Conservation (phyloP, 192 early-diverging fungal genomes). For the Linnemannia schmuckeri region DNA sequence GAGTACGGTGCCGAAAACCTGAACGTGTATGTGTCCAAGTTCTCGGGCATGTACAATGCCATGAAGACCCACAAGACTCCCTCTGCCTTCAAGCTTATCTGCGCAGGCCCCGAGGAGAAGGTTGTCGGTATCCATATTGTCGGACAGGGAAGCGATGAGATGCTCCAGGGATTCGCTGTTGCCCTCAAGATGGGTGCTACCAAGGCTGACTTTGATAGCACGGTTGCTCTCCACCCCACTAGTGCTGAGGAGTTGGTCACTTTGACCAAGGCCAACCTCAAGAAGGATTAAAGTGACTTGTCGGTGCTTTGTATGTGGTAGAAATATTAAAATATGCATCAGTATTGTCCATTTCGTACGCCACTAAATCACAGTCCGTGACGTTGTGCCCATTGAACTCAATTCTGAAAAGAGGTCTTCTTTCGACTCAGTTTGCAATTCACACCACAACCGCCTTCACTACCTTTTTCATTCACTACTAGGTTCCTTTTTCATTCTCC, state of each 20-base stretch:
- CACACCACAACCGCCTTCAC: background rate
- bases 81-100: conserved; percentile 94
- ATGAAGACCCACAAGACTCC: conserved; percentile 90
- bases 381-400: background rate
- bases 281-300: conserved; percentile 20
- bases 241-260: conserved; percentile 96
- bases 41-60: conserved; percentile 93
- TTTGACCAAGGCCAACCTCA: conserved; percentile 55
- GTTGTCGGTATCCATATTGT: conserved; percentile 97
- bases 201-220: conserved; percentile 95
- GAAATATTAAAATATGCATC: background rate
- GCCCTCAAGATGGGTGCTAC: conserved; percentile 99
- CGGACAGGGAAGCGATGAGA: conserved; percentile 90
- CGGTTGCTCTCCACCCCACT: conserved; percentile 98
- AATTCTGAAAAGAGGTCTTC: background rate
- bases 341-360: background rate
- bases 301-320: background rate
- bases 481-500: background rate
- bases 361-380: background rate
- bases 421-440: background rate
- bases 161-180: conserved; percentile 96
- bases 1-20: conserved; percentile 83
- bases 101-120: conserved; percentile 90
- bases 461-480: background rate
- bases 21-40: conserved; percentile 89